phyloP scores from a whole-genome alignment of 306 rosid genomes.

The Fragaria iinumae region DNA sequence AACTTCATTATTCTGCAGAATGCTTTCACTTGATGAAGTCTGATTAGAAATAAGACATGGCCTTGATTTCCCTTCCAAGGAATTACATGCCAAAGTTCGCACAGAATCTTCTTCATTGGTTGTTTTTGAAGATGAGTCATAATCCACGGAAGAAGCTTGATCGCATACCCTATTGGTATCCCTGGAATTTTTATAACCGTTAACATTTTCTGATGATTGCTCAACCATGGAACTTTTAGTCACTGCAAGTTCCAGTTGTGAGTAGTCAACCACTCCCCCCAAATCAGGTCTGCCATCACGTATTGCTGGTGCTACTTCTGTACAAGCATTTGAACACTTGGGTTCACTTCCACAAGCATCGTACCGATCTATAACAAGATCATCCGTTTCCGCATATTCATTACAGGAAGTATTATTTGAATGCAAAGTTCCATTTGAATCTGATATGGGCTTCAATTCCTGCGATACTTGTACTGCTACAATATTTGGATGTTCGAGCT shows the following conservation, averaged over 20 bases:
- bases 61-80: constrained; percentile 24
- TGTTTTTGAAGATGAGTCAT: constrained; percentile 25
- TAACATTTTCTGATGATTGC: constrained; percentile 27
- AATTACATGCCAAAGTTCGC: constrained; percentile 29
- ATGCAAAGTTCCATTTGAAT: constrained; percentile 30
- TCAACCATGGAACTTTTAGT: constrained; percentile 25
- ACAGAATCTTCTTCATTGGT: constrained; percentile 27
- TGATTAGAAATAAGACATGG: constrained; percentile 28
- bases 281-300: constrained; percentile 28
- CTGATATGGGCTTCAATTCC: constrained; percentile 17
- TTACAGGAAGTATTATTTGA: constrained; percentile 28
- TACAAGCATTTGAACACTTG: constrained; percentile 20
- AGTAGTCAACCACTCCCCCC: constrained; percentile 26
- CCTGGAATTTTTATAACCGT: constrained; percentile 13
- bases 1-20: constrained; percentile 25
- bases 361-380: constrained; percentile 25
- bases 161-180: constrained; percentile 10
- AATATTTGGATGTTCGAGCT: neutral
- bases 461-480: constrained; percentile 27
- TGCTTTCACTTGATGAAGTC: constrained; percentile 20
- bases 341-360: constrained; percentile 23
- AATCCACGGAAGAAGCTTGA: constrained; percentile 23
- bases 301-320: constrained; percentile 25
- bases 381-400: constrained; percentile 30
- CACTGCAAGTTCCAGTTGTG: constrained; percentile 25